These are phyloP conservation scores for Asparagopsis taxiformis DNA, from an alignment of 31 red algal genomes.

Conservation along the genomic window DNA sequence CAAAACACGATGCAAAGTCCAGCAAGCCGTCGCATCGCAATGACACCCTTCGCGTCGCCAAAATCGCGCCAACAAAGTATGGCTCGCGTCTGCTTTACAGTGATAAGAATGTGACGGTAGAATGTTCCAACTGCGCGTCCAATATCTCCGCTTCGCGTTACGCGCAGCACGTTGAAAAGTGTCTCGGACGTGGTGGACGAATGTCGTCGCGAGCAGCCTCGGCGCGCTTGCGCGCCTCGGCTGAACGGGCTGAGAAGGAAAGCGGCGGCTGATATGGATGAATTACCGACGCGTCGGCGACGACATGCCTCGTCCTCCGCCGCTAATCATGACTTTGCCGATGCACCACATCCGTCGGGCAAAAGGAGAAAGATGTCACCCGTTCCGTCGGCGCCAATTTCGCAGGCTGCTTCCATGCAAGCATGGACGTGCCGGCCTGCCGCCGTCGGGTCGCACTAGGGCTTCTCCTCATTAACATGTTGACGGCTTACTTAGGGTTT, in stretches of 20 bases:
- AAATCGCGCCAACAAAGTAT: constrained; percentile 23
- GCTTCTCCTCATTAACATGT: neutral
- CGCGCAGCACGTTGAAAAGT: constrained; percentile 82
- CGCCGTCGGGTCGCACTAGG: constrained; percentile 34
- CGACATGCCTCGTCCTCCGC: no score
- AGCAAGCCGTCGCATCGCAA: no score
- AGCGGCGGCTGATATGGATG: constrained; percentile 33
- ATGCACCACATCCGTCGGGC: neutral
- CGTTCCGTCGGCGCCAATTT: constrained; percentile 24
- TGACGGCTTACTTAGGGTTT: no score
- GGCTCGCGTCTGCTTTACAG: constrained; percentile 44
- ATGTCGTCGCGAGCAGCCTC: constrained; percentile 62
- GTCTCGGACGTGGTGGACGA: constrained; percentile 72
- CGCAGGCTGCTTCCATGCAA: constrained; percentile 7
- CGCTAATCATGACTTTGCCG: constrained; percentile 10
- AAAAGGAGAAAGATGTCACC: constrained; percentile 50
- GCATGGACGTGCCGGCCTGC: constrained; percentile 23
- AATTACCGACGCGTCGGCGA: constrained; percentile 16
- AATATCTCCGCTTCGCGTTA: constrained; percentile 71
- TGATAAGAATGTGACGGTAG: constrained; percentile 65
- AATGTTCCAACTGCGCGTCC: constrained; percentile 61
- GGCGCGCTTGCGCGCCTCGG: constrained; percentile 49
- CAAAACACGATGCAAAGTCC: no score
- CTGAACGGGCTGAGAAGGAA: constrained; percentile 54
- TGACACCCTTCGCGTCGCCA: constrained; percentile 4